Percentiles rank a stretch among this genome's conserved stretches.
phyloP scores from a whole-genome alignment of 1,139 yeast species.

The Suhomyces panamericanus region DNA sequence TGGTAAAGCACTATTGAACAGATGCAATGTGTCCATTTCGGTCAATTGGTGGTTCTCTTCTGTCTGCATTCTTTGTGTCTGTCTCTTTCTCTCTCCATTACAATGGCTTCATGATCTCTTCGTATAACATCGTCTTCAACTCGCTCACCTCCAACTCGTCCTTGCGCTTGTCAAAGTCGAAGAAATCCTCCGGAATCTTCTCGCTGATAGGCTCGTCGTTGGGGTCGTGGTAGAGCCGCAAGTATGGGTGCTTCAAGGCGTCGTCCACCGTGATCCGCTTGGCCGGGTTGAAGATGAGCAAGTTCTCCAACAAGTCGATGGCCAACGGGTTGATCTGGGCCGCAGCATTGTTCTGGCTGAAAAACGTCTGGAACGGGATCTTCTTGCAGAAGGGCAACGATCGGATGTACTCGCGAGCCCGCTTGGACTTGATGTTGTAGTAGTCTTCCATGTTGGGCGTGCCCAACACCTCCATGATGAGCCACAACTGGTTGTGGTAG shows the following conservation, averaged over 20 bases:
- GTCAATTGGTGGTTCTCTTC: not conserved
- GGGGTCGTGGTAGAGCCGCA: slow-evolving; percentile 76
- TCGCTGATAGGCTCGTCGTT: slow-evolving; percentile 78
- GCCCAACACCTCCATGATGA: slow-evolving; percentile 86
- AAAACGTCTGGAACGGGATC: slow-evolving; percentile 43
- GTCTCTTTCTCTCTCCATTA: slow-evolving; percentile 1
- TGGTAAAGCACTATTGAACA: too few relatives aligned
- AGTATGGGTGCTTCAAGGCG: slow-evolving; percentile 81
- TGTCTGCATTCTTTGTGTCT: not conserved
- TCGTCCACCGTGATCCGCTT: slow-evolving; percentile 77
- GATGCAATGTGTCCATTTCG: too few relatives aligned
- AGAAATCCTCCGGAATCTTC: slow-evolving; percentile 74
- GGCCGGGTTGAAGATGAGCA: slow-evolving; percentile 78
- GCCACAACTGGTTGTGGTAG: slow-evolving; percentile 83
- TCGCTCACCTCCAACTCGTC: slow-evolving; percentile 70
- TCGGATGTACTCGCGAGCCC: slow-evolving; percentile 85
- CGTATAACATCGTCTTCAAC: slow-evolving; percentile 66
- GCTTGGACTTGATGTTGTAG: slow-evolving; percentile 71
- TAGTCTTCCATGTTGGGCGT: slow-evolving; percentile 85
- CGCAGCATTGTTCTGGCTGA: slow-evolving; percentile 15
- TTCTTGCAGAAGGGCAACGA: slow-evolving; percentile 67
- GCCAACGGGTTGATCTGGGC: slow-evolving; percentile 59
- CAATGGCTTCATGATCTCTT: slow-evolving; percentile 51
- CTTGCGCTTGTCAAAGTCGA: slow-evolving; percentile 77
- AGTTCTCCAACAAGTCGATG: slow-evolving; percentile 69